A percentile compares a stretch with the other conserved stretches of the same genome.
These are phyloP conservation scores for Candida maesae DNA, from an alignment of 805 yeast genomes.

Conservation along the genomic window DNA sequence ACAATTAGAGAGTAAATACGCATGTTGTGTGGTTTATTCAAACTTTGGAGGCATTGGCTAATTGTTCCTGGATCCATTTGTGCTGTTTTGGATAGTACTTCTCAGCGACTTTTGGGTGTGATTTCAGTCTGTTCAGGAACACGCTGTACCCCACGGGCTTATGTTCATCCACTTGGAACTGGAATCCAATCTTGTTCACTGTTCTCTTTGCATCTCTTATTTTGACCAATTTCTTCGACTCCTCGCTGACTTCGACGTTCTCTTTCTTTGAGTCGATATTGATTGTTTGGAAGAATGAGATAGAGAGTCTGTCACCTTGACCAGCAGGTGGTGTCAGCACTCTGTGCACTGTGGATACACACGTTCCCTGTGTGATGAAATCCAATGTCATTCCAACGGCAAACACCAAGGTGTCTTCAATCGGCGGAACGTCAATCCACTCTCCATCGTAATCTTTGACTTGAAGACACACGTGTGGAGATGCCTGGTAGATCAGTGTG, in stretches of 20 bases:
- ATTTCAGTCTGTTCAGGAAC: constrained; percentile 43
- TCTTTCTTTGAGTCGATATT: constrained; percentile 29
- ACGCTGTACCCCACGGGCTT: constrained; percentile 46
- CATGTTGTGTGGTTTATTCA: not conserved
- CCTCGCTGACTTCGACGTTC: constrained; percentile 15
- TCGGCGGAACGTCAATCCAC: constrained; percentile 44
- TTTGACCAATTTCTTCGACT: constrained; percentile 15
- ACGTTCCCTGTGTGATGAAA: constrained; percentile 44
- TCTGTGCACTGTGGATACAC: constrained; percentile 48
- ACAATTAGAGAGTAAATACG: no score
- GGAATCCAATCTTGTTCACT: constrained; percentile 25
- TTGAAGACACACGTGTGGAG: constrained; percentile 41
- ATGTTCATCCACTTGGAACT: constrained; percentile 22
- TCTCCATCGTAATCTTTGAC: constrained; percentile 45
- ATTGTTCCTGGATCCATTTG: constrained; percentile 29
- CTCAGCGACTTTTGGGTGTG: constrained; percentile 47
- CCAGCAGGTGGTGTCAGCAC: constrained; percentile 31
- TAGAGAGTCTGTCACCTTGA: constrained; percentile 36
- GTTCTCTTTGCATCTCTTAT: constrained; percentile 19
- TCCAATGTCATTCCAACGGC: constrained; percentile 49
- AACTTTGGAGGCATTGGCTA: constrained; percentile 5
- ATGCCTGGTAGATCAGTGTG: constrained; percentile 58
- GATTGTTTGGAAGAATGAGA: constrained; percentile 47
- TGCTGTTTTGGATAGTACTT: constrained; percentile 42
- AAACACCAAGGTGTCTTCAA: constrained; percentile 39